phyloP scores from a whole-genome alignment of 2,329 filamentous ascomycete genomes.

The Penicillium sp. region DNA sequence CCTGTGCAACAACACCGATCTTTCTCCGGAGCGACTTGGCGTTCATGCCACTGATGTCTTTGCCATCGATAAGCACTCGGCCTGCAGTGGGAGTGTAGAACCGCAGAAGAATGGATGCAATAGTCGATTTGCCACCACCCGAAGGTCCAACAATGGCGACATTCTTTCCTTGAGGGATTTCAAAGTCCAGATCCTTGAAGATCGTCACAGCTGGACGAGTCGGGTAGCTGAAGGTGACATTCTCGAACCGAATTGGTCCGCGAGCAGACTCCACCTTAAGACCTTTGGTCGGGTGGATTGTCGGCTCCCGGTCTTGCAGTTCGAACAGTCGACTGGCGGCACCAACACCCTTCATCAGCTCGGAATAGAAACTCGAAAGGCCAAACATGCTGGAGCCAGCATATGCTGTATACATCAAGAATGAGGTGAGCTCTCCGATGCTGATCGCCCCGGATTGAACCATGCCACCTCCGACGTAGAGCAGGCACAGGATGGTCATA shows the following conservation, averaged over 20 bases:
- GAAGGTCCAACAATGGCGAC: conserved; percentile 96
- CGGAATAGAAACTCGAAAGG: conserved; percentile 92
- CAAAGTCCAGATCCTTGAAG: conserved; percentile 84
- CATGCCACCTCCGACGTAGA: conserved; percentile 87
- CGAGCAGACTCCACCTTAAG: conserved; percentile 75
- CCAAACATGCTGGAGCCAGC: conserved; percentile 85
- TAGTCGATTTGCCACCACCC: conserved; percentile 93
- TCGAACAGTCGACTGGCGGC: conserved; percentile 96
- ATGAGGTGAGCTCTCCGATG: conserved; percentile 89
- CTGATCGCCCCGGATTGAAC: conserved; percentile 82
- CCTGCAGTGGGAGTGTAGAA: conserved; percentile 85
- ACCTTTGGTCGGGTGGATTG: conserved; percentile 83
- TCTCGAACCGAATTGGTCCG: conserved; percentile 81
- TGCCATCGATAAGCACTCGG: conserved; percentile 75
- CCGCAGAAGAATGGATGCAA: conserved; percentile 82
- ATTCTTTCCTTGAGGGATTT: conserved; percentile 88
- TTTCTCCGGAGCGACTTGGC: conserved; percentile 87
- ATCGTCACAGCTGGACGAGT: conserved; percentile 89
- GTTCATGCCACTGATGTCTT: conserved; percentile 82
- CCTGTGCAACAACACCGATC: conserved; percentile 93
- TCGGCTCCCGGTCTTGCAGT: conserved; percentile 82
- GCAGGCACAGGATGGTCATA: conserved; percentile 86
- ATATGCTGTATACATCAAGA: conserved; percentile 97
- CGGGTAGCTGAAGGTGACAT: conserved; percentile 87
- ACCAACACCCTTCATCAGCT: conserved; percentile 98